phyloP scores from a whole-genome alignment of 495 filamentous ascomycete species.

The Penicillium daleae region DNA sequence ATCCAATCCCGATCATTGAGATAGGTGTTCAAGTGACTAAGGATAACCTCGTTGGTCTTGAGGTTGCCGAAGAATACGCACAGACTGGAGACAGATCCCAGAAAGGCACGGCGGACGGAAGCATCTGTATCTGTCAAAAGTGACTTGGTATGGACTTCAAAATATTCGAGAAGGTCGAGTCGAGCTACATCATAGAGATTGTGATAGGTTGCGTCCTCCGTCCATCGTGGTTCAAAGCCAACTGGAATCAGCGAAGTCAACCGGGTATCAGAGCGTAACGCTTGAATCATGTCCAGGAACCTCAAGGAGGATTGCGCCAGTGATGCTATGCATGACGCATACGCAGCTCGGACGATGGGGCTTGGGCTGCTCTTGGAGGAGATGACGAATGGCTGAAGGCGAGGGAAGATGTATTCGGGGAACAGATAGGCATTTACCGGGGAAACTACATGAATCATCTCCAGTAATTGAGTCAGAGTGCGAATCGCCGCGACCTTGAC shows the following conservation, averaged over 20 bases:
- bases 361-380: constrained; percentile 59
- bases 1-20: constrained; percentile 97
- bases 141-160: constrained; percentile 85
- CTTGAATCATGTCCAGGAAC: constrained; percentile 90
- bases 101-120: constrained; percentile 88
- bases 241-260: constrained; percentile 78
- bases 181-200: constrained; percentile 83
- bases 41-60: constrained; percentile 88
- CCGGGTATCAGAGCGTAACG: constrained; percentile 81
- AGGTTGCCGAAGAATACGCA: constrained; percentile 93
- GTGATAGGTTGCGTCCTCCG: constrained; percentile 78
- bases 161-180: constrained; percentile 73
- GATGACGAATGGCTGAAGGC: constrained; percentile 72
- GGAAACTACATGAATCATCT: constrained; percentile 83
- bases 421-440: constrained; percentile 96
- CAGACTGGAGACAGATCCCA: constrained; percentile 89
- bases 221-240: constrained; percentile 52
- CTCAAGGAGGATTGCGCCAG: constrained; percentile 85
- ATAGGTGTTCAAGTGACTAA: constrained; percentile 96
- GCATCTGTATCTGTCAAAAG: constrained; percentile 85
- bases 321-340: constrained; percentile 89
- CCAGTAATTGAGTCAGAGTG: constrained; percentile 83
- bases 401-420: constrained; percentile 89
- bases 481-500: constrained; percentile 85
- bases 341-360: constrained; percentile 79